phyloP scores from a whole-genome alignment of 306 rosid genomes.

The Purshia tridentata region DNA sequence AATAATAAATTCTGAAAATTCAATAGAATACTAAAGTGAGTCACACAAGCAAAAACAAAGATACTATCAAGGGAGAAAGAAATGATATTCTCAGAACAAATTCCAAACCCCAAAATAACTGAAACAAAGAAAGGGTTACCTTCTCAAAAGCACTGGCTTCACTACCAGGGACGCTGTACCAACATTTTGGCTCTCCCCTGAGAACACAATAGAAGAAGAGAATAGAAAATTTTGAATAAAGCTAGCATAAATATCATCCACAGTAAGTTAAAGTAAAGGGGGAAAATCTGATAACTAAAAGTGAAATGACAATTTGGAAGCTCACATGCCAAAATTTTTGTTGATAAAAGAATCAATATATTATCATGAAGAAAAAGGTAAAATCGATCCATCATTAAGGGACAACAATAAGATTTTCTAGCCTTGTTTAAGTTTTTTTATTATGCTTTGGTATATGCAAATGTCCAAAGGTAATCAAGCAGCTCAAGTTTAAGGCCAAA shows the following conservation, averaged over 20 bases:
- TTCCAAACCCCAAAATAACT: not conserved
- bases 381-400: not conserved
- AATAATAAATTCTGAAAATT: not conserved
- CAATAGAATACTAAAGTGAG: not conserved
- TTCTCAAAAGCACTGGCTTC: slow-evolving; percentile 85
- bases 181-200: slow-evolving; percentile 99
- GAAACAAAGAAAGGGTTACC: slow-evolving; percentile 41
- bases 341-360: not conserved
- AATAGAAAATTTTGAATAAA: slow-evolving; percentile 13
- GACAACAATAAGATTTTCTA: not conserved
- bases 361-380: not conserved
- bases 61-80: not conserved
- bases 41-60: not conserved
- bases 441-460: not conserved
- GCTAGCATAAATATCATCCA: not conserved
- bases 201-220: slow-evolving; percentile 36
- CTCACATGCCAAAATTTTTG: not conserved
- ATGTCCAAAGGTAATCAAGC: not conserved
- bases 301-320: slow-evolving; percentile 6
- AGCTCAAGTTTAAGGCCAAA: not conserved
- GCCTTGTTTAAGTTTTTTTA: not conserved
- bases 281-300: not conserved
- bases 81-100: not conserved
- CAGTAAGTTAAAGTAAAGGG: not conserved
- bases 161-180: slow-evolving; percentile 98